Evolutionary conservation across 495 filamentous ascomycete species (phyloP), one percentile per base, ranked within the genome.

Genomic region (Articulospora tetracladia): DNA sequence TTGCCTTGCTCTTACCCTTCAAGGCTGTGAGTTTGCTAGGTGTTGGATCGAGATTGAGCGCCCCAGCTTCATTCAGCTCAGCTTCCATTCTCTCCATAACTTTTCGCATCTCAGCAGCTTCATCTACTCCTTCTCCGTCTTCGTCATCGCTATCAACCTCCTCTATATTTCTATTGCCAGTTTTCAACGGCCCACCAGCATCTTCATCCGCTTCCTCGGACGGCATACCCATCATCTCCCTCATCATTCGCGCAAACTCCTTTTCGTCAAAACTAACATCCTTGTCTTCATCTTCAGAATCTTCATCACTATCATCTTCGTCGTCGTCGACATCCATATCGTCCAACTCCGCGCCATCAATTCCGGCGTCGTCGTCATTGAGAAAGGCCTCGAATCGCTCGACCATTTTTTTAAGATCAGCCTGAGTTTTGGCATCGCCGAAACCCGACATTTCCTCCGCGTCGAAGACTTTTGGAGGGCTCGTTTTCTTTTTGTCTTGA

Each of bases 181-280:
- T 19, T 39, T 1, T 65, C 11, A 70, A 64, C 47, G 68, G 46
- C 10, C 58, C 32, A 15, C 68, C 62, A 27, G 60, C 63, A 13
- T 36, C 54, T n/a, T 69, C 75, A 22, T 72, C 73, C 6, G 72
- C 70, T 25, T 69, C 62, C 47, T 72, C 69, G 12, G 72, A 53
- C 22, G 90, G 87, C 72, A 95, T 77, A 12, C 90, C 90, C 90
- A 94, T 94, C 90, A 96, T 96, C 69, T 96, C 92, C 55, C 86
- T 84, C 91, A 98, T 96, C 86, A 96, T 90, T 51, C 68, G 77
- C 19, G 86, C 76, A 66, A 97, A 96, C 60, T 92, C 88, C 25
- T 86, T 84, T 72, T 97, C 92, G 65, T 97, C 84, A 63, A 95
- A 92, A 32, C 83, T 86, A 1, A 88, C 82, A 54, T 89, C 87